These are phyloP conservation scores for Coniochaeta sp. DNA, from an alignment of 2,329 filamentous ascomycete genomes.

Conservation along the genomic window DNA sequence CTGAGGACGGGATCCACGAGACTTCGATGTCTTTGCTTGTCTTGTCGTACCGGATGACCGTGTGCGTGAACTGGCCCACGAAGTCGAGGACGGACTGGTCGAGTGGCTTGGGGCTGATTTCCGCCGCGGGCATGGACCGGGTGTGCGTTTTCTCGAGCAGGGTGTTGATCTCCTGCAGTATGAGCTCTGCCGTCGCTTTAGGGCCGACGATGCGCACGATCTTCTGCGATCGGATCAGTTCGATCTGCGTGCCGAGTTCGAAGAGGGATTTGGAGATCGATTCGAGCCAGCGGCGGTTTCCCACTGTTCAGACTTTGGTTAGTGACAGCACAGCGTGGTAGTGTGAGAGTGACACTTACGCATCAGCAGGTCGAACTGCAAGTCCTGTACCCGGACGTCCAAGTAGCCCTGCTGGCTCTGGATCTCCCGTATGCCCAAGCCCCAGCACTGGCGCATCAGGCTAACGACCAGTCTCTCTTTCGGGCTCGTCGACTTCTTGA, in stretches of 20 bases:
- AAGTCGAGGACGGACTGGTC: constrained; percentile 23
- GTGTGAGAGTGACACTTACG: constrained; percentile 25
- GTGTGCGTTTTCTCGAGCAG: constrained; percentile 19
- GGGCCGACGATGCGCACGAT: constrained; percentile 28
- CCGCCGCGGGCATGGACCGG: constrained; percentile 15
- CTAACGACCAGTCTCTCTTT: constrained; percentile 35
- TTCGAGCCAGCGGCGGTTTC: constrained; percentile 26
- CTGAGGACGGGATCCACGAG: constrained; percentile 32
- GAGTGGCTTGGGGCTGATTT: constrained; percentile 16
- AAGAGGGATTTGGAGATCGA: constrained; percentile 21
- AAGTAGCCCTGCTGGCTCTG: constrained; percentile 33
- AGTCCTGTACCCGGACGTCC: constrained; percentile 28
- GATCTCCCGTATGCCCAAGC: constrained; percentile 38
- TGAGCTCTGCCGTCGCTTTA: constrained; percentile 24
- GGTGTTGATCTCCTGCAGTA: constrained; percentile 25
- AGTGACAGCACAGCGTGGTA: neutral
- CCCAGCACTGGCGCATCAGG: constrained; percentile 44
- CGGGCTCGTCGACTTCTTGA: constrained; percentile 15
- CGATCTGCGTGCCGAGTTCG: constrained; percentile 29
- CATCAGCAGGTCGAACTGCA: constrained; percentile 36
- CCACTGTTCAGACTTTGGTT: constrained; percentile 17
- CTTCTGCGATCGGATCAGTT: constrained; percentile 20
- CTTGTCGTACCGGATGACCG: constrained; percentile 27
- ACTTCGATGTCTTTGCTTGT: constrained; percentile 22
- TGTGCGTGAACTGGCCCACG: constrained; percentile 30